These are phyloP conservation scores for Phialophora verrucosa DNA, from an alignment of 2,329 filamentous ascomycete genomes.

Conservation along the genomic window DNA sequence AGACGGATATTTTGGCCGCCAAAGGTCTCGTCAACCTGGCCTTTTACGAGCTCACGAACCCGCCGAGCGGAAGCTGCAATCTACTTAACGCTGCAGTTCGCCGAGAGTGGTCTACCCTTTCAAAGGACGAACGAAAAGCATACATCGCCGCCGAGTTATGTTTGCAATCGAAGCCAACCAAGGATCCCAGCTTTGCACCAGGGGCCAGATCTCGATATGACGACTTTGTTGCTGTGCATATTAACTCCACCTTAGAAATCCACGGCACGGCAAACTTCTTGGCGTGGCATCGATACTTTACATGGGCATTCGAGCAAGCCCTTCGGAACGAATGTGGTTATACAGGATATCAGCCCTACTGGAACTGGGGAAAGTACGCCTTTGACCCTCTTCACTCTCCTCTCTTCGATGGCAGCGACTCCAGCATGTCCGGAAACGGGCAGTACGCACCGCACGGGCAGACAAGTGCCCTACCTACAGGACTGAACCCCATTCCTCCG, in stretches of 20 bases:
- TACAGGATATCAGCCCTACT: conserved; percentile 51
- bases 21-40: conserved; percentile 45
- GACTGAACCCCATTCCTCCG: conserved; percentile 33
- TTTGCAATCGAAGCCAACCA: conserved; percentile 40
- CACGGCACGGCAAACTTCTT: conserved; percentile 48
- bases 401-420: conserved; percentile 47
- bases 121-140: conserved; percentile 34
- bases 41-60: conserved; percentile 35
- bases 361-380: conserved; percentile 46
- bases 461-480: conserved; percentile 26
- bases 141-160: conserved; percentile 49
- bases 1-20: conserved; percentile 45
- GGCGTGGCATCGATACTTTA: conserved; percentile 53
- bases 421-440: conserved; percentile 45
- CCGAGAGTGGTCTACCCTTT: conserved; percentile 50
- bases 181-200: conserved; percentile 44
- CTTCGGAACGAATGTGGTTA: conserved; percentile 54
- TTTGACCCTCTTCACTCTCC: conserved; percentile 42
- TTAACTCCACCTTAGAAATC: conserved; percentile 45
- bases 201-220: conserved; percentile 58
- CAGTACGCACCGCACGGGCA: conserved; percentile 19
- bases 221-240: conserved; percentile 50
- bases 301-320: conserved; percentile 50
- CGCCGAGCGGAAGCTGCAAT: conserved; percentile 42
- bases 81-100: conserved; percentile 49